phyloP scores from a whole-genome alignment of 2,329 filamentous ascomycete genomes.

The Ceratocystis ficicola region DNA sequence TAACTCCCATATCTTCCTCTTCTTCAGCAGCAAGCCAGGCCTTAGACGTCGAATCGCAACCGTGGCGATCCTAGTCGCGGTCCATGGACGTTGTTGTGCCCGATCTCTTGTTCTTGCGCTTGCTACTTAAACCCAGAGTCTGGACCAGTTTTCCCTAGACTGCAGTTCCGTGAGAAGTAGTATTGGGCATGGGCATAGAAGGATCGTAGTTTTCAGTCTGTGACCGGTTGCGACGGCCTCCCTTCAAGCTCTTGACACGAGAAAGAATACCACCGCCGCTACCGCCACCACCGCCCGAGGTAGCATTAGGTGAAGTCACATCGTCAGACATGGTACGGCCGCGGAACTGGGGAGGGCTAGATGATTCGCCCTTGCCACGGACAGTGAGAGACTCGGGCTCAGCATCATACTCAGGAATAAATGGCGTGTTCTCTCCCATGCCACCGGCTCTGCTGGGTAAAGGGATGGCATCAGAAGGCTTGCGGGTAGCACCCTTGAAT shows the following conservation, averaged over 20 bases:
- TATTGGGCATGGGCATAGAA: slow-evolving; percentile 20
- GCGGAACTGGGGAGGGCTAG: slow-evolving; percentile 17
- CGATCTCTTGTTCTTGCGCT: slow-evolving; percentile 16
- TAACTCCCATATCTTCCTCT: slow-evolving; percentile 3
- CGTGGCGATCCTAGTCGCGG: slow-evolving; percentile 9
- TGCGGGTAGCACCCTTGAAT: slow-evolving; percentile 29
- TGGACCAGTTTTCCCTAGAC: slow-evolving; percentile 29
- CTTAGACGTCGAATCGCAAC: slow-evolving; percentile 12
- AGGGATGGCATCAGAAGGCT: slow-evolving; percentile 32
- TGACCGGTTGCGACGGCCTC: slow-evolving; percentile 37
- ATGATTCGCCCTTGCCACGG: slow-evolving; percentile 28
- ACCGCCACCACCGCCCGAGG: slow-evolving; percentile 34
- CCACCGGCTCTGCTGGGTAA: slow-evolving; percentile 20
- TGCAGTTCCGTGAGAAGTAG: slow-evolving; percentile 30
- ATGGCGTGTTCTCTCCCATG: slow-evolving; percentile 19
- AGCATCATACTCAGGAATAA: slow-evolving; percentile 48
- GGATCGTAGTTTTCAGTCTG: slow-evolving; percentile 20
- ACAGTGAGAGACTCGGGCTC: slow-evolving; percentile 42
- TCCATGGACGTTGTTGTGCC: neutral
- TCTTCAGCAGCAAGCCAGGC: slow-evolving; percentile 4
- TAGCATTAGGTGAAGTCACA: slow-evolving; percentile 3
- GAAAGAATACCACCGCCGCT: slow-evolving; percentile 53
- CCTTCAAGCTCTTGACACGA: slow-evolving; percentile 73
- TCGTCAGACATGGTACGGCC: slow-evolving; percentile 20
- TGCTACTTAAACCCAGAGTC: slow-evolving; percentile 20